phyloP scores from a whole-genome alignment of 1,284 basidiomycete genomes.

The Mycosarcoma maydis region DNA sequence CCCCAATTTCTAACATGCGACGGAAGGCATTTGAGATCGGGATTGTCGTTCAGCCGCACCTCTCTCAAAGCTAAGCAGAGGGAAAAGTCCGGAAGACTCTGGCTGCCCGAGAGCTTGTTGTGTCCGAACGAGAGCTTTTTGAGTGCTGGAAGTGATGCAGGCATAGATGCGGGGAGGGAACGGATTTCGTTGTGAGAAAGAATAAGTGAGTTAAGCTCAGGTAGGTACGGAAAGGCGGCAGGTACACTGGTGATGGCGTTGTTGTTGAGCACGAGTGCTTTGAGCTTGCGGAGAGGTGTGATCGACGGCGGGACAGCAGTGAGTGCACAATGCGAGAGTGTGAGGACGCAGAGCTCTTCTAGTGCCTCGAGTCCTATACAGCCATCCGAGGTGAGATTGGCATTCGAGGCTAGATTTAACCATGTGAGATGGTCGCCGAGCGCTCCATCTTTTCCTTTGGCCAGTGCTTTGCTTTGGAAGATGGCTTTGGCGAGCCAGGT shows the following conservation, averaged over 20 bases:
- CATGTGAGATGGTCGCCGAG: conserved; percentile 44
- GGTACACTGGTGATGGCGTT: conserved; percentile 46
- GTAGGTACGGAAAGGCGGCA: conserved; percentile 50
- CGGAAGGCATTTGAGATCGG: conserved; percentile 38
- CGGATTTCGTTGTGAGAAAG: conserved; percentile 59
- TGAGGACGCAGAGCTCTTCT: conserved; percentile 48
- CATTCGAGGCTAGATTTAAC: conserved; percentile 34
- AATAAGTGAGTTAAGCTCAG: conserved; percentile 64
- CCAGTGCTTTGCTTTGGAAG: conserved; percentile 31
- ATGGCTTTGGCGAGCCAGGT: conserved; percentile 54
- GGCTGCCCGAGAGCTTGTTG: conserved; percentile 43
- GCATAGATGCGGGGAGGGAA: conserved; percentile 51
- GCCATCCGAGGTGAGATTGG: conserved; percentile 21
- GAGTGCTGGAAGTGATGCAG: conserved; percentile 52
- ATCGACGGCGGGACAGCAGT: conserved; percentile 36
- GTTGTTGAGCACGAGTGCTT: conserved; percentile 60
- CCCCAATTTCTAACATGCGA: conserved; percentile 55
- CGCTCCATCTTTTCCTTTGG: conserved; percentile 23
- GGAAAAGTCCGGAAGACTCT: conserved; percentile 59
- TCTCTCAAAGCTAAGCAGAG: conserved; percentile 55
- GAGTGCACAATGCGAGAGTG: conserved; percentile 51
- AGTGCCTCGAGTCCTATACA: conserved; percentile 42
- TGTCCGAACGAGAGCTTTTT: conserved; percentile 61
- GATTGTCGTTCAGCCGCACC: conserved; percentile 58
- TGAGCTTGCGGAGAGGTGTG: conserved; percentile 39